Base-by-base conservation (phyloP, 192 early-diverging fungal species). In the Backusella macrospora region DNA sequence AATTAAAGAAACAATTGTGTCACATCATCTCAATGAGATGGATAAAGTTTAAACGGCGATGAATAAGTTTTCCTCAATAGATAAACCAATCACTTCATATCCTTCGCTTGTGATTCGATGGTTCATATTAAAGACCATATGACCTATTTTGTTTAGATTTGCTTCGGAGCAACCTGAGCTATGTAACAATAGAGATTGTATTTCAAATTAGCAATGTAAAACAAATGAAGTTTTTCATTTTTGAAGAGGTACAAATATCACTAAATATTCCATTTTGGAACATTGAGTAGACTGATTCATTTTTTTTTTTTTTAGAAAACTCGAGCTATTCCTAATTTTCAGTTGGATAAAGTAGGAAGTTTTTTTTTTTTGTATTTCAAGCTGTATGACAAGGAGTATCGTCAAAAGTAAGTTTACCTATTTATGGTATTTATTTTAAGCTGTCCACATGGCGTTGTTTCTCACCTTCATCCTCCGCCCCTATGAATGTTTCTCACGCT, bases 401-500 rank as follows among this genome's bases (percentile, higher is more conserved):
- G 10, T n/a, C 49, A 52, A 52, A 52, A 52, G 49, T 12, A 52
- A 18, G 49, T 52, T 52, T 52, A 18, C n/a, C 49, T 18, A 21
- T 52, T 52, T 52, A 52, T 52, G 49, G 49, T n/a, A 52, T 52
- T 52, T 52, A 52, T 52, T 52, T 23, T 52, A 52, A n/a, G 18
- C 49, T 52, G 49, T 52, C 49, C 49, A 52, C 49, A 52, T 52
- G 49, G 49, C 49, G 18, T 21, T 52, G 18, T 21, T 52, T 52
- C 49, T 52, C 49, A 52, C 49, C 49, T 52, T 52, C 49, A 52
- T 52, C 49, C 49, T 52, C 49, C 49, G 49, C 49, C 18, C 49
- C 49, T 52, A 52, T 52, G 49, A 23, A 52, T 52, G 49, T 52
- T 52, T 52, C 49, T 52, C 49, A 52, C 49, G 49, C 49, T 52